Base-by-base conservation (phyloP, 805 yeast genomes). In the Zygosaccharomyces lentus region DNA sequence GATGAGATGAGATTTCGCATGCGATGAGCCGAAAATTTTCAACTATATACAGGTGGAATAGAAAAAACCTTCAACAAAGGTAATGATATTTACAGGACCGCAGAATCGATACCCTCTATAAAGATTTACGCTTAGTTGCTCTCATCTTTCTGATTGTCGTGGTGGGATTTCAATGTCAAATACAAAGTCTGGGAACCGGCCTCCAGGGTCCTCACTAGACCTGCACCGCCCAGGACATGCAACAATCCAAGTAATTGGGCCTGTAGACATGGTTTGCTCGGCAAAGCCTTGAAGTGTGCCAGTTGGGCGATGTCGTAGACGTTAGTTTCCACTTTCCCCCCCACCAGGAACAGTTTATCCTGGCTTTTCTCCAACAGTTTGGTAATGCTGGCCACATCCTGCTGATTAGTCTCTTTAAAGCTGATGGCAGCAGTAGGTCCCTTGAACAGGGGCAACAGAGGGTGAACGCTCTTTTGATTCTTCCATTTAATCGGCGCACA, bases 361-460 rank as follows among this genome's bases (percentile, higher is more conserved):
- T 79, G 80, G 34, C 83, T 77, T 34, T 73, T 64, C 54, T 80
- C 82, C 40, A 89, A 61, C 24, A 80, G 62, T 57, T 78, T 82
- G 56, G 87, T 66, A 3, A 87, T 78, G 44, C 73, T 71, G 24
- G 77, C 77, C 9, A 90, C 86, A 16, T 71, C 69, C 12, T 68
- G 56, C n/a, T 97, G 96, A 52, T 88, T 83, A 29, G 84, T 71
- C 49, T 75, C 78, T 36, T 78, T 78, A 49, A 88, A 75, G 16
- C 84, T 65, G 46, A 91, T 78, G 8, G 86, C 74, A 1, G 95
- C 95, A 2, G 96, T 83, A 19, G 98, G 96, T 7, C 98, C 98
- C 49, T 70, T 70, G 48, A 93, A 74, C 44, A 89, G 71, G 8
- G 82, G 80, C 21, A 76, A 63, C 54, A 91, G 67, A 12, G 96